Evolutionary conservation across 225 moss, liverwort and hornwort species (phyloP), one percentile per base, ranked within the genome.

Genomic region (Pleurozium schreberi): DNA sequence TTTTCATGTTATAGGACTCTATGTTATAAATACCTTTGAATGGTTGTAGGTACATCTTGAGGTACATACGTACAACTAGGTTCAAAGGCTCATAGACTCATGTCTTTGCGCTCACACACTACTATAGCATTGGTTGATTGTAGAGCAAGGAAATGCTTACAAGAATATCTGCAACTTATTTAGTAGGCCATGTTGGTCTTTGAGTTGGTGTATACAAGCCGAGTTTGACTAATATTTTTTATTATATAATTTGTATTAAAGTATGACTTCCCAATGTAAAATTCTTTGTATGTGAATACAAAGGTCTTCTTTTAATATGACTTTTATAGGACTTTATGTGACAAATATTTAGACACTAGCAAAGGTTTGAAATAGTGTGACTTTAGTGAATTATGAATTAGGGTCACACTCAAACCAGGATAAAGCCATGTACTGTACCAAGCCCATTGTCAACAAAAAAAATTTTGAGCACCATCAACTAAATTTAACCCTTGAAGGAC

Each of bases 261-360:
- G 1, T 34, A 22, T 36, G 14, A 52, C 8, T 52, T 75, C 0
- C 6, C 3, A 6, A 34, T 53, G 2, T 23, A 36, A 5, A 53
- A 21, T 22, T 23, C 5, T 53, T 0, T 53, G 14, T 22, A 22
- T 5, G 23, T 53, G 6, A 52, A 76, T 34, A 76, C 14, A 36
- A 76, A 34, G 5, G 9, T 52, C 33, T 52, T 22, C 0, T 30
- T 52, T 31, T 34, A 2, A 52, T 76, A 34, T 5, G 22, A 33
- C 33, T 50, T 75, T 34, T 75, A 8, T 2, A 21, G 2, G 50
- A 34, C 8, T 18, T 34, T 14, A 2, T 14, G 25, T 38, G 15
- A 77, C 5, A 38, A 23, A 53, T 36, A 53, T 25, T 6, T 0
- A 14, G 0, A 52, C 22, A 14, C 22, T 36, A 8, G 2, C 0